Base-by-base conservation (phyloP, 73 alveolate species). In the Blepharisma japonicum region DNA sequence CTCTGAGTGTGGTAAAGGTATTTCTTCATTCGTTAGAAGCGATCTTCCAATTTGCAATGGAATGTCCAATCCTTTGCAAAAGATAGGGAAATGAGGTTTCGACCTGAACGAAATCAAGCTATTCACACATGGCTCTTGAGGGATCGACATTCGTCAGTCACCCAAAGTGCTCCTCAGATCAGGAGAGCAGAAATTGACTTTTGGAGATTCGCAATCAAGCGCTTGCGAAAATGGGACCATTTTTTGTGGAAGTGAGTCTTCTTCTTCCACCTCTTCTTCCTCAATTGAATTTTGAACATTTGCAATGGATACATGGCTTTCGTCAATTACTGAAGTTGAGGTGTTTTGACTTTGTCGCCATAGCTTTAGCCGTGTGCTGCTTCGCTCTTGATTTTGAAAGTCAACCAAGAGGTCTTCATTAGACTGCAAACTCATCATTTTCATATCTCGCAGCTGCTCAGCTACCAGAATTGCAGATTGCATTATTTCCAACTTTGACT, bases 221-320 rank as follows among this genome's bases (percentile, higher is more conserved):
- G 18, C 74, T 61, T 25, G 74, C 47, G 46, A 14, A 61, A 53
- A 53, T 4, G 23, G 23, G 4, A 61, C 47, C 47, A 25, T 61
- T 61, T 32, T 32, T 32, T 32, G 42, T 14, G 74, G 74, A 8
- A 61, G 23, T 2, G 74, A 61, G 47, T 61, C 74, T 25, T 61
- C 74, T 25, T 61, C 74, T 61, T 61, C 74, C 39, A 61, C 74
- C 47, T 61, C 74, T 61, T 61, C 74, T 32, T 32, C 42, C 42
- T 32, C 42, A 32, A 32, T 32, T 32, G 42, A 32, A 32, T 32
- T 32, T 32, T 32, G 42, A 0, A 32, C 42, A 32, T 32, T 32
- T 32, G 42, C 42, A 32, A 32, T 32, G 0, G 42, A 32, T 0
- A 32, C 42, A 32, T 32, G 42, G 42, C 42, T 32, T 32, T 32